A percentile compares a stretch with the other conserved stretches of the same genome.
Evolutionary conservation across 169 alveolate genomes (phyloP).

Genomic region (Eimeria falciformis): DNA sequence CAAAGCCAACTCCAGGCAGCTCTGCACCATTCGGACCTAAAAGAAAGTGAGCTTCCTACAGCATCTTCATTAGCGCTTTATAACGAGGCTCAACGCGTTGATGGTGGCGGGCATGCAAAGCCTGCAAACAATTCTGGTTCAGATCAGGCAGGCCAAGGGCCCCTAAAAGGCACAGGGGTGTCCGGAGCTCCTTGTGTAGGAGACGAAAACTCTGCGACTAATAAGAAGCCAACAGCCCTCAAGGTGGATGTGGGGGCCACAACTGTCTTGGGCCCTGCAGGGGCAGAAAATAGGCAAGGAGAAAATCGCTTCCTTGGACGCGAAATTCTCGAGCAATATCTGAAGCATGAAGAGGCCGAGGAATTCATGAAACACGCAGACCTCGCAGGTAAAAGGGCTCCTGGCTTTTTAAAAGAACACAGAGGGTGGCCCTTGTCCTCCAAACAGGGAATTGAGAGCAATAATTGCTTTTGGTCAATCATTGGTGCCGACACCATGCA

Average conservation of each 20-base stretch:
- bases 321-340: slow-evolving; percentile 56
- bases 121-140: neutral
- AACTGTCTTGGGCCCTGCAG: slow-evolving; percentile 1
- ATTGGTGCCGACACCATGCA: no score
- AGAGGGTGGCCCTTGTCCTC: no score
- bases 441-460: no score
- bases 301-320: slow-evolving; percentile 26
- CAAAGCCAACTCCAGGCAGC: no score
- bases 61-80: no score
- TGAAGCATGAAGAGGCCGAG: slow-evolving; percentile 61
- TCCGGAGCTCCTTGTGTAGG: slow-evolving; percentile 3
- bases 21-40: no score
- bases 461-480: no score
- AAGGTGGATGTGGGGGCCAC: neutral
- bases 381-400: slow-evolving; percentile 23
- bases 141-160: neutral
- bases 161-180: neutral
- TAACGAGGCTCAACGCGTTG: no score
- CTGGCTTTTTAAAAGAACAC: no score
- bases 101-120: neutral
- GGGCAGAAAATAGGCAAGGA: neutral
- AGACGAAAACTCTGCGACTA: neutral
- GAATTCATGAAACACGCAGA: slow-evolving; percentile 69
- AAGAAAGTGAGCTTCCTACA: no score
- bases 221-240: neutral